Evolutionary conservation across 441 rosid species (phyloP).

Genomic region (Corymbia calophylla): DNA sequence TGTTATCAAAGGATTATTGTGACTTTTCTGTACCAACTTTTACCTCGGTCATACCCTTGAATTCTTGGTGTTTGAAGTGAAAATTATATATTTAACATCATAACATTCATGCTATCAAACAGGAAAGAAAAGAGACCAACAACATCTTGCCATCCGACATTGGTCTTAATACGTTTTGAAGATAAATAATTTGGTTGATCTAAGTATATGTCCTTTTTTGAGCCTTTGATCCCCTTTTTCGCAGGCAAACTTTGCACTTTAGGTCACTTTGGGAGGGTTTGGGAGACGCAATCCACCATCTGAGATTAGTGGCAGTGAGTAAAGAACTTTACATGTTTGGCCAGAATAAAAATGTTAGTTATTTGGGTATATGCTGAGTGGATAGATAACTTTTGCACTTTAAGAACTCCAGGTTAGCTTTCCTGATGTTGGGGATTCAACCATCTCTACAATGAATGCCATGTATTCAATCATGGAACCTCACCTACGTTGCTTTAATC

Average conservation of each 20-base stretch:
- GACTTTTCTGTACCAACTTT: neutral
- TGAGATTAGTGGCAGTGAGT: constrained; percentile 54
- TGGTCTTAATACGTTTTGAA: neutral
- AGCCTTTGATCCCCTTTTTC: neutral
- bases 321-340: neutral
- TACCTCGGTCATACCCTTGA: neutral
- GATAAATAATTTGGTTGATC: neutral
- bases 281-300: constrained; percentile 21
- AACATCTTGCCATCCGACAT: neutral
- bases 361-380: neutral
- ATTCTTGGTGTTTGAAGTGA: neutral
- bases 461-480: constrained; percentile 50
- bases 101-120: neutral
- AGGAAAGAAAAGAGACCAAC: neutral
- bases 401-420: constrained; percentile 35
- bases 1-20: neutral
- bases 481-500: constrained; percentile 31
- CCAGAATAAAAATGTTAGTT: neutral
- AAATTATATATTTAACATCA: neutral
- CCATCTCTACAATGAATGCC: constrained; percentile 36
- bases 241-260: constrained; percentile 36
- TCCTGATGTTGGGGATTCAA: constrained; percentile 37
- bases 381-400: neutral
- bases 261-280: constrained; percentile 44
- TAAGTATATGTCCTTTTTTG: neutral